Evolutionary conservation across 1,284 basidiomycete genomes (phyloP), one percentile per base, ranked within the genome.

Genomic region (Cystobasidium pallidum): DNA sequence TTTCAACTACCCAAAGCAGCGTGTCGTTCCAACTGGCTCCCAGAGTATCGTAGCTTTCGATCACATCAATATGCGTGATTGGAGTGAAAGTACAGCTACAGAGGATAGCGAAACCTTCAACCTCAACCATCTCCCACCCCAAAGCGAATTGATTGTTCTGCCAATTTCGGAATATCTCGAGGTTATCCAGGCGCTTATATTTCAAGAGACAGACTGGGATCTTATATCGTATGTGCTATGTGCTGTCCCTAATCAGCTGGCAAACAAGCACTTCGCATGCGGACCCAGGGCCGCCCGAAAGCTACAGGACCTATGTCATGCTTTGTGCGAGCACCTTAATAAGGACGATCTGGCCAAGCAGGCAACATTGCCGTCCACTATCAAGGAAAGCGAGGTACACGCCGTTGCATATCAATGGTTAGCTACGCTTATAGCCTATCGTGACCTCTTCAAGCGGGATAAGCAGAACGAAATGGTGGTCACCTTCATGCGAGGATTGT

Each of bases 241-340:
- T 79, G 91, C 95, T 81, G 85, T 99, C 1, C 94, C 96, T 0
- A 85, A 88, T 24, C 94, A 99, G 80, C 86, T 99, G 2, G 85
- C 90, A 65, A 99, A 99, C 85, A 98, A 97, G 81, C 93, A 98
- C 79, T 86, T 97, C 70, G 94, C 97, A 81, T 97, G 94, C 79
- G 96, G 96, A 0, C 91, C 90, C 0, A 87, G 88, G 65, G 89
- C 91, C 13, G 85, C 88, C 17, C 81, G 81, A 13, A 85, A 88
- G 24, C 86, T 96, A 24, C 83, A 87, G 11, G 84, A 83, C 59
- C 81, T 99, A 47, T 83, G 93, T 34, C 84, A 84, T 10, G 81
- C 85, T n/a, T 82, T 98, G 10, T 92, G 91, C 81, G 83, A 85
- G 3, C 86, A 87, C 2, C 86, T 95, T 28, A 77, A 80, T 43